These are phyloP conservation scores for Mortierella sp. DNA, from an alignment of 371 early-diverging fungal genomes.

Conservation along the genomic window DNA sequence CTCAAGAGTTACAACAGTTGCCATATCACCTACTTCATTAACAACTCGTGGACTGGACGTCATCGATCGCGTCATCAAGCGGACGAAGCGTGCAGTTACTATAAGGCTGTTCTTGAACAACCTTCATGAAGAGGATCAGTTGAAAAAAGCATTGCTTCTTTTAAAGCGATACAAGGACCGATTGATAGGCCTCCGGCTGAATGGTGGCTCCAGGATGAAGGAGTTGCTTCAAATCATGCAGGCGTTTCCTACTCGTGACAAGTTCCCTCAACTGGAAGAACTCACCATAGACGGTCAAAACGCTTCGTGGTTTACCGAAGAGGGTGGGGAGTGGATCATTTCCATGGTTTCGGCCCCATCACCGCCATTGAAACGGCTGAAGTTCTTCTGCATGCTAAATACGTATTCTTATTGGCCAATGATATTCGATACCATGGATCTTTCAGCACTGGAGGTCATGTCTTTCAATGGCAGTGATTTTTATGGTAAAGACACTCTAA, in stretches of 20 bases:
- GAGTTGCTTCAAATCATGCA: not conserved
- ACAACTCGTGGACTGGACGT: too few species aligned
- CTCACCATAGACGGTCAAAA: not conserved
- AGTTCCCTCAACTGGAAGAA: not conserved
- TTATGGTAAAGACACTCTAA: too few species aligned
- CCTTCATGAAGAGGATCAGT: not conserved
- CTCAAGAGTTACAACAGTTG: too few species aligned
- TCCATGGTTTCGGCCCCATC: too few species aligned
- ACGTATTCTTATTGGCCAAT: too few species aligned
- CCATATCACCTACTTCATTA: too few species aligned
- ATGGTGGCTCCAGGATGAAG: too few species aligned
- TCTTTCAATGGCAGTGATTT: not conserved
- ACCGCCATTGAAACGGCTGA: too few species aligned
- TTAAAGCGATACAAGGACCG: not conserved
- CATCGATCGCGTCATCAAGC: too few species aligned
- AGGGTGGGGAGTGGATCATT: too few species aligned
- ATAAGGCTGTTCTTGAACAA: not conserved
- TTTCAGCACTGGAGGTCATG: not conserved
- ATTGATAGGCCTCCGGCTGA: not conserved
- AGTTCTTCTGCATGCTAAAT: not conserved
- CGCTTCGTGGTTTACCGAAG: too few species aligned
- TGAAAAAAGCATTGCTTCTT: not conserved
- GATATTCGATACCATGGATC: not conserved
- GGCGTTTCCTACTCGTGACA: not conserved
- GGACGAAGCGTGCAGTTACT: too few species aligned